Conservation (phyloP, 176 grass and related monocot species). For the Raddia distichophylla region DNA sequence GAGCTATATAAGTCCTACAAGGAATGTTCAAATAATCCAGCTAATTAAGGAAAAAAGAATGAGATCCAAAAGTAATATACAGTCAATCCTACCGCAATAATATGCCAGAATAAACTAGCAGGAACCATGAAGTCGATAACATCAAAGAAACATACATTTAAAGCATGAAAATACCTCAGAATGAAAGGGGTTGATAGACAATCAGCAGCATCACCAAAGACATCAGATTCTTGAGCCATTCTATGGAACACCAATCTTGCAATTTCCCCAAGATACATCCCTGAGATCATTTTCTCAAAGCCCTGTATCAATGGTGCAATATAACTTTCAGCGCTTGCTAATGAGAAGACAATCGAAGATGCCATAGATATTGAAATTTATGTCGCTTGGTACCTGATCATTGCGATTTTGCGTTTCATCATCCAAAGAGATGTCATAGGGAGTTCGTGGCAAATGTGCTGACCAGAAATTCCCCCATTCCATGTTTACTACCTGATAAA, state of each 20-base stretch:
- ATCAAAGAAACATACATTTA: neutral
- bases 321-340: neutral
- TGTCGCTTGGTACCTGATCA: slow-evolving; percentile 63
- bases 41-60: neutral
- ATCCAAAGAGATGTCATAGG: slow-evolving; percentile 80
- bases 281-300: slow-evolving; percentile 99
- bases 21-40: neutral
- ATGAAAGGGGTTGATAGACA: slow-evolving; percentile 65
- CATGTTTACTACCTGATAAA: slow-evolving; percentile 90
- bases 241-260: slow-evolving; percentile 69
- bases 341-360: neutral
- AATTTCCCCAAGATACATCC: slow-evolving; percentile 95
- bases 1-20: neutral
- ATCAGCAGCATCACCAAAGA: slow-evolving; percentile 66
- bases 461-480: slow-evolving; percentile 99
- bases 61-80: neutral
- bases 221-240: slow-evolving; percentile 71
- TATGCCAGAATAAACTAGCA: slow-evolving; percentile 10
- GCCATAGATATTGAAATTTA: neutral
- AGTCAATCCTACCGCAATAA: neutral
- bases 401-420: slow-evolving; percentile 79
- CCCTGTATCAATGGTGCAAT: slow-evolving; percentile 48
- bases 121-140: neutral
- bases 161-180: slow-evolving; percentile 59
- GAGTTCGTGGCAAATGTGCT: slow-evolving; percentile 83